A percentile compares a stretch with the other conserved stretches of the same genome.
These are phyloP conservation scores for Pachysandra terminalis DNA, from an alignment of 164 flowering plant species.

Conservation along the genomic window DNA sequence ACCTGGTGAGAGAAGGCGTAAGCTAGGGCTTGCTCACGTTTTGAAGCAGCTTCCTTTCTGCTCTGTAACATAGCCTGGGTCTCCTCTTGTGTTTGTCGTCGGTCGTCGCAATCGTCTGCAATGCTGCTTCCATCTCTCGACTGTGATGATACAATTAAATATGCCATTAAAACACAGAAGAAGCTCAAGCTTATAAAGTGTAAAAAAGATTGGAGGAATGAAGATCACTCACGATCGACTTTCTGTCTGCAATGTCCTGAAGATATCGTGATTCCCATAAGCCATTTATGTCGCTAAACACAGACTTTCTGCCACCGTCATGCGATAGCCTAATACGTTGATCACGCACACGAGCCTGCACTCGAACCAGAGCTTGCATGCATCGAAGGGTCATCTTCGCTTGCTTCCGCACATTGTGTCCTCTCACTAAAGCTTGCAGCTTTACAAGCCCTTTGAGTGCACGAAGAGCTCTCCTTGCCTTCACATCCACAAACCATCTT, in stretches of 20 bases:
- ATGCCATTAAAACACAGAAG: not conserved
- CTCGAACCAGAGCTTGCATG: slow-evolving; percentile 80
- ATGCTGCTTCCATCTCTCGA: slow-evolving; percentile 74
- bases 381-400: slow-evolving; percentile 72
- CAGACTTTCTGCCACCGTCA: slow-evolving; percentile 43
- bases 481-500: slow-evolving; percentile 5
- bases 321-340: slow-evolving; percentile 56
- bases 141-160: slow-evolving; percentile 27
- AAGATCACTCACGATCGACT: slow-evolving; percentile 40
- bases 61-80: slow-evolving; percentile 69
- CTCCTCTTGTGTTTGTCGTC: slow-evolving; percentile 70
- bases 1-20: slow-evolving; percentile 84
- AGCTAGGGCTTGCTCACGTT: slow-evolving; percentile 57
- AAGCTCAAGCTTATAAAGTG: not conserved
- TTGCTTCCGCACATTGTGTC: slow-evolving; percentile 74
- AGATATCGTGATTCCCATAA: slow-evolving; percentile 50
- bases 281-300: slow-evolving; percentile 45
- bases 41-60: slow-evolving; percentile 61
- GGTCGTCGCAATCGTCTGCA: slow-evolving; percentile 71
- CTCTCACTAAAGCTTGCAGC: slow-evolving; percentile 90
- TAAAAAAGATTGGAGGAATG: not conserved
- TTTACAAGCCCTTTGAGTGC: slow-evolving; percentile 82
- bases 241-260: slow-evolving; percentile 43
- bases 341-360: slow-evolving; percentile 64
- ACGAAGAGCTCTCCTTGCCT: slow-evolving; percentile 86